Evolutionary conservation across 2,329 filamentous ascomycete genomes (phyloP).

Genomic region (Alternaria incomplexa): DNA sequence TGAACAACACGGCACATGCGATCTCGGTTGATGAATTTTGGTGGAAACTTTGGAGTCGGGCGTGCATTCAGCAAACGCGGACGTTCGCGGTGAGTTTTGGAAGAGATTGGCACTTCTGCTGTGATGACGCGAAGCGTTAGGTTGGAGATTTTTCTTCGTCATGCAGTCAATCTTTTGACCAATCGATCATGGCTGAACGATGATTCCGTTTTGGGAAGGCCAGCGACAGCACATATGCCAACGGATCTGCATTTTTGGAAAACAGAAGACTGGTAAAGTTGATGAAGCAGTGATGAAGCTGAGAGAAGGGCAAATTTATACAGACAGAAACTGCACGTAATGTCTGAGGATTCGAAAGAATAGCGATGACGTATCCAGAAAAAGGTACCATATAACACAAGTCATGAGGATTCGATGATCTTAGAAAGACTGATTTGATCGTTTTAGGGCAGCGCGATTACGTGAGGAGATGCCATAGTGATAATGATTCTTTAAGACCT

Average conservation of each 20-base stretch:
- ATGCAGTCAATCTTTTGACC: no score
- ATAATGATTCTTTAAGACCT: background rate
- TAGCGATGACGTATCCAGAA: background rate
- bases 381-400: background rate
- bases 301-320: no score
- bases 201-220: no score
- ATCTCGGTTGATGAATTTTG: background rate
- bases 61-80: background rate
- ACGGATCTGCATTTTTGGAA: no score
- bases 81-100: background rate
- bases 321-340: no score
- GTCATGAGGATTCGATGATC: rapidly evolving
- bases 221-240: no score
- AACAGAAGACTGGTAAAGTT: no score
- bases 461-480: background rate
- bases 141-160: no score
- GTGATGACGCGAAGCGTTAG: no score
- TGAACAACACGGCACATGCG: background rate
- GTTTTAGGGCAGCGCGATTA: background rate
- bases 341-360: no score
- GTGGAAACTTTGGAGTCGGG: background rate
- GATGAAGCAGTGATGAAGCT: no score
- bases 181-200: no score
- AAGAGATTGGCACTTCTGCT: rapidly evolving
- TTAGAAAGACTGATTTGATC: rapidly evolving